A percentile compares a stretch with the other conserved stretches of the same genome.
Conservation (phyloP, 2,329 filamentous ascomycete genomes). For the Mollisiaceae sp. region DNA sequence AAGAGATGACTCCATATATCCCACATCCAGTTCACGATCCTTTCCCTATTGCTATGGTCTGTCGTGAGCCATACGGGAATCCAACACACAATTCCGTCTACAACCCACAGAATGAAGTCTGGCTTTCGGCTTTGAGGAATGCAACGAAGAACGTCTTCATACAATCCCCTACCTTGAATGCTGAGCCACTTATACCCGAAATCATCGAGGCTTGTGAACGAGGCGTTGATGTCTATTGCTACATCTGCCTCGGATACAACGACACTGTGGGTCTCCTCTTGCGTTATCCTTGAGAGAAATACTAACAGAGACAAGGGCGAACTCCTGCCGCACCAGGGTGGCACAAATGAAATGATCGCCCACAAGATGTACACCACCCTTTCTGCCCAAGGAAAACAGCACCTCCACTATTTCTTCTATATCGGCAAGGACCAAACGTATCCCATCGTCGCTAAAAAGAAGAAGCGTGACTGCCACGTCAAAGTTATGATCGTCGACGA, state of each 20-base stretch:
- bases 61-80: constrained; percentile 68
- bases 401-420: constrained; percentile 71
- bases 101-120: constrained; percentile 78
- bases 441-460: constrained; percentile 70
- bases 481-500: constrained; percentile 79
- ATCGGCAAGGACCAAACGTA: constrained; percentile 73
- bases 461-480: constrained; percentile 73
- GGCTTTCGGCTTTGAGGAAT: constrained; percentile 71
- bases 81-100: constrained; percentile 64
- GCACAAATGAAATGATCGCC: constrained; percentile 75
- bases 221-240: constrained; percentile 71
- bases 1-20: constrained; percentile 71
- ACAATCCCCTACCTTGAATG: constrained; percentile 79
- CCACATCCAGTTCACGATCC: constrained; percentile 56
- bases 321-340: constrained; percentile 75
- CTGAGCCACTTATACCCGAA: constrained; percentile 67
- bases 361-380: constrained; percentile 62
- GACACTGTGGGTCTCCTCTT: constrained; percentile 57
- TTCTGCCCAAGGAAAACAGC: constrained; percentile 51
- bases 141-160: constrained; percentile 72
- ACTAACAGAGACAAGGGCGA: constrained; percentile 57
- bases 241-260: constrained; percentile 80
- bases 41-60: constrained; percentile 75
- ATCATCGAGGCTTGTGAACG: constrained; percentile 68
- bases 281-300: not conserved